Conservation (phyloP, 176 grass and related monocot genomes). For the Ananas comosus region DNA sequence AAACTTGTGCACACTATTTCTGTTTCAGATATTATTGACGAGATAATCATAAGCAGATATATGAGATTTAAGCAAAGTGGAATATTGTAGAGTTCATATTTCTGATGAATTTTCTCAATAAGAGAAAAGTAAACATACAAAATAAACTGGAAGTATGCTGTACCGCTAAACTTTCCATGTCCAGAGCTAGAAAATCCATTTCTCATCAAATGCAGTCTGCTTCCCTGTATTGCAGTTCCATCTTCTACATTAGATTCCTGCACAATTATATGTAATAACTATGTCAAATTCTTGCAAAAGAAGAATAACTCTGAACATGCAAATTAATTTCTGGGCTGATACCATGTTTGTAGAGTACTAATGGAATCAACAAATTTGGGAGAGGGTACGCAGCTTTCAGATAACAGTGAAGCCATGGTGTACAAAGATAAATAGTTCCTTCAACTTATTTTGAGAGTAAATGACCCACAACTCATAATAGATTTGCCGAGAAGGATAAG, state of each 20-base stretch:
- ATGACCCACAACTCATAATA: too few species aligned
- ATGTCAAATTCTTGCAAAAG: slow-evolving; percentile 52
- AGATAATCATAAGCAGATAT: too few species aligned
- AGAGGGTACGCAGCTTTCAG: too few species aligned
- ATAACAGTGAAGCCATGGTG: not conserved
- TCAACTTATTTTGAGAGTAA: too few species aligned
- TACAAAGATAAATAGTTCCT: not conserved
- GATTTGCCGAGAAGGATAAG: too few species aligned
- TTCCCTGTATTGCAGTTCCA: slow-evolving; percentile 41
- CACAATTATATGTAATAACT: slow-evolving; percentile 52
- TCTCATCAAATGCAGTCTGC: slow-evolving; percentile 29
- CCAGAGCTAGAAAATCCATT: slow-evolving; percentile 57
- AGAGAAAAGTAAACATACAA: slow-evolving; percentile 3
- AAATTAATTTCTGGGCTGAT: not conserved
- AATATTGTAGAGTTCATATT: not conserved
- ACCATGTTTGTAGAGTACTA: too few species aligned
- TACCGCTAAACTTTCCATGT: slow-evolving; percentile 71
- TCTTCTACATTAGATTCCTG: slow-evolving; percentile 61
- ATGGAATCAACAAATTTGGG: too few species aligned
- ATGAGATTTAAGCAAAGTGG: too few species aligned
- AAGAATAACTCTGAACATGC: not conserved
- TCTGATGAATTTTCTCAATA: not conserved
- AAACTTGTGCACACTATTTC: too few species aligned
- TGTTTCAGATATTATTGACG: too few species aligned
- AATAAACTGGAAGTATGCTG: slow-evolving; percentile 10